Conservation (phyloP, 768 basidiomycete species). For the Kwoniella sp. region DNA sequence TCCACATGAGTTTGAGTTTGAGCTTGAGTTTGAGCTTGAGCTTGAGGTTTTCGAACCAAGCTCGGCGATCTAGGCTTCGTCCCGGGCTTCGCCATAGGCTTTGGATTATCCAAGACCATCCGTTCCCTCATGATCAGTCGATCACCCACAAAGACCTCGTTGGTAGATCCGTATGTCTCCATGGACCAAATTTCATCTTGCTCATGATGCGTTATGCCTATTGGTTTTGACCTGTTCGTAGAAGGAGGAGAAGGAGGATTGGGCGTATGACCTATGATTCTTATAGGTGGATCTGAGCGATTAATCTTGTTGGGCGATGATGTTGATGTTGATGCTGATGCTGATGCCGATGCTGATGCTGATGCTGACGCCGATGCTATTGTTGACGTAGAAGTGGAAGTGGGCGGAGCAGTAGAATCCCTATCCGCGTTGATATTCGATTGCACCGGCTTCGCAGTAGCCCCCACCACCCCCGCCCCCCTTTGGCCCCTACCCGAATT, state of each 20-base stretch:
- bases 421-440: no score
- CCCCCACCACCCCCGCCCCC: slow-evolving; percentile 31
- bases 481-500: slow-evolving; percentile 71
- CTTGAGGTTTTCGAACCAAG: no score
- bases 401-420: no score
- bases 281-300: not conserved
- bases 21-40: no score
- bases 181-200: slow-evolving; percentile 86
- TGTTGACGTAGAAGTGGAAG: not conserved
- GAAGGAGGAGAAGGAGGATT: no score
- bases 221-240: slow-evolving; percentile 31
- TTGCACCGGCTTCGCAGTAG: not conserved
- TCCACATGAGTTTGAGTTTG: no score
- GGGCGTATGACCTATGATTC: not conserved
- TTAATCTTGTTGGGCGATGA: no score
- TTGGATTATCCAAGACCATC: slow-evolving; percentile 68
- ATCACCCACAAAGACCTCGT: slow-evolving; percentile 74
- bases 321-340: no score
- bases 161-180: slow-evolving; percentile 76
- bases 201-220: not conserved
- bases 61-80: no score
- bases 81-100: no score
- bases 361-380: no score
- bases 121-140: slow-evolving; percentile 73
- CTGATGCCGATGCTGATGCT: no score